A percentile compares a stretch with the other conserved stretches of the same genome.
Evolutionary conservation across 164 flowering plant species (phyloP).

Genomic region (Kingdonia uniflora): DNA sequence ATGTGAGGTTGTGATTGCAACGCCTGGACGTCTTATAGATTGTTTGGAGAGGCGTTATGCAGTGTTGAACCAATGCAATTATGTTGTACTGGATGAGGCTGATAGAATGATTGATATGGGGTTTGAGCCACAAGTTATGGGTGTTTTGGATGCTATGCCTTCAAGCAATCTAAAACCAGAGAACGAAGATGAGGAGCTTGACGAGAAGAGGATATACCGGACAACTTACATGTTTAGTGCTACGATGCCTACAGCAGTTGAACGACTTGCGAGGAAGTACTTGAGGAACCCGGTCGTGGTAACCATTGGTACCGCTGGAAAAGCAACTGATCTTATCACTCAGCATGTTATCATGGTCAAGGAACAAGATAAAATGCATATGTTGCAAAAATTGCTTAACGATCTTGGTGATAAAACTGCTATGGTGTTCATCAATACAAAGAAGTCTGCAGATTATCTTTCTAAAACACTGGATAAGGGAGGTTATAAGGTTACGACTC

Average conservation of each 20-base stretch:
- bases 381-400: constrained; percentile 53
- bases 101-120: constrained; percentile 97
- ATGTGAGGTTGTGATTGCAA: constrained; percentile 84
- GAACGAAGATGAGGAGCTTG: no score
- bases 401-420: constrained; percentile 86
- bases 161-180: no score
- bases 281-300: constrained; percentile 91
- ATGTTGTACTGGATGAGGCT: constrained; percentile 93
- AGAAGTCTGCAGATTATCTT: constrained; percentile 63
- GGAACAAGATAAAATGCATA: constrained; percentile 61
- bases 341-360: constrained; percentile 73
- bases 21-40: constrained; percentile 80
- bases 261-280: constrained; percentile 86
- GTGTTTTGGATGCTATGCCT: constrained; percentile 91
- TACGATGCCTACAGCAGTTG: constrained; percentile 90
- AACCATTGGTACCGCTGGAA: constrained; percentile 52
- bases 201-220: constrained; percentile 60
- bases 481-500: constrained; percentile 67
- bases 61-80: constrained; percentile 74
- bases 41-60: constrained; percentile 72
- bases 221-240: constrained; percentile 97
- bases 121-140: constrained; percentile 83
- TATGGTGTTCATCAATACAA: constrained; percentile 78
- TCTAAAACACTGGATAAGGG: constrained; percentile 60
- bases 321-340: constrained; percentile 67